Conservation (phyloP, 2,329 filamentous ascomycete genomes). For the Aplosporella prunicola region DNA sequence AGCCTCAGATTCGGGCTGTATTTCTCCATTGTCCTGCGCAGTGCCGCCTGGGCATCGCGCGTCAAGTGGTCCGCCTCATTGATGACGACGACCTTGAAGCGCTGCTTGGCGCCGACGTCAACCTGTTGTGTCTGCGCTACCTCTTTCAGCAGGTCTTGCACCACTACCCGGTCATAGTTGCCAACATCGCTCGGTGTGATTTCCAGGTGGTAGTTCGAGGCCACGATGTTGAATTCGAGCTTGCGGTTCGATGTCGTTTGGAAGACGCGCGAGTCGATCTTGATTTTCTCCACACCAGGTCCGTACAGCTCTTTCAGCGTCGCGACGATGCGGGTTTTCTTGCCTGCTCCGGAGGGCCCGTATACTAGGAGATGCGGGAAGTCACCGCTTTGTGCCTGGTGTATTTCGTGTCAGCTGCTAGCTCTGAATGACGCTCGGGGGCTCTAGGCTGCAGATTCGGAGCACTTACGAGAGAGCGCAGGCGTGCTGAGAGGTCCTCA, state of each 20-base stretch:
- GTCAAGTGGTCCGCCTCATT: constrained; percentile 95
- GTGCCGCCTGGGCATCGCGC: constrained; percentile 86
- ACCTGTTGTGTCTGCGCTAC: constrained; percentile 98
- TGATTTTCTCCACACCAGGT: constrained; percentile 98
- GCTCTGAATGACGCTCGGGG: constrained; percentile 11
- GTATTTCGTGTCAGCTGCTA: constrained; percentile 7
- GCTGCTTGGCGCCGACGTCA: constrained; percentile 80
- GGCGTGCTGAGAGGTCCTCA: constrained; percentile 72
- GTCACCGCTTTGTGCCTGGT: constrained; percentile 85
- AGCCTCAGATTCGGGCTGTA: constrained; percentile 91
- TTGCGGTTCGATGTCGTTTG: constrained; percentile 94
- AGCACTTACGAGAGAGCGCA: constrained; percentile 67
- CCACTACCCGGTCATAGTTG: constrained; percentile 88
- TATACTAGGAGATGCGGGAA: constrained; percentile 97
- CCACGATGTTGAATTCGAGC: constrained; percentile 97
- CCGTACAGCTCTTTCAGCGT: constrained; percentile 93
- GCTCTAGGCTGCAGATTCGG: constrained; percentile 2
- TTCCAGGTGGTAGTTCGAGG: constrained; percentile 94
- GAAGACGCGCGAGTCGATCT: constrained; percentile 95
- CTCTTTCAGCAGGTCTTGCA: constrained; percentile 93
- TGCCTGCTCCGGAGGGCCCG: constrained; percentile 90
- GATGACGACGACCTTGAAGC: constrained; percentile 98
- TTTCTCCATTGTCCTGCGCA: constrained; percentile 97
- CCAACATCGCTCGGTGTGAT: constrained; percentile 97
- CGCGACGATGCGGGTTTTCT: constrained; percentile 94